Percentiles rank a stretch among this genome's conserved stretches.
These are phyloP conservation scores for Beta vulgaris DNA, from an alignment of 148 eudicot genomes.

Conservation along the genomic window DNA sequence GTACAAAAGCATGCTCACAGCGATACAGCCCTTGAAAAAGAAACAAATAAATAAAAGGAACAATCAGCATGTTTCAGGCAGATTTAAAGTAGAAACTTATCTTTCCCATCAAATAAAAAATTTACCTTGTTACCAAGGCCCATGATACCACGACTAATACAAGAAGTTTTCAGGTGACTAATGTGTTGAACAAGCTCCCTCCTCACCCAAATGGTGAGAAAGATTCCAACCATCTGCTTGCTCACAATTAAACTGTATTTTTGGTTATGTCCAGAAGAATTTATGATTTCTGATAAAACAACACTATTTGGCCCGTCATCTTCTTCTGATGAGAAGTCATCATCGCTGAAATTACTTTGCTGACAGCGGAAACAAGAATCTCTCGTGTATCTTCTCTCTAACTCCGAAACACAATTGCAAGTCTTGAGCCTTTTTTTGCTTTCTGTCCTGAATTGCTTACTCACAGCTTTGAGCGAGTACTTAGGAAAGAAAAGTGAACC, in stretches of 20 bases:
- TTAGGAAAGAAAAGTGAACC: constrained; percentile 46
- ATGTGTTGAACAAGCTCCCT: constrained; percentile 48
- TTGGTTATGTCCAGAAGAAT: constrained; percentile 21
- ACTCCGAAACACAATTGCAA: constrained; percentile 52
- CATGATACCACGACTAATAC: constrained; percentile 57
- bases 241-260: constrained; percentile 46
- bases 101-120: neutral
- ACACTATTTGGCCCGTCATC: constrained; percentile 39
- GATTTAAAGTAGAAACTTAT: too few species aligned
- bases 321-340: constrained; percentile 43
- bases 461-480: constrained; percentile 54
- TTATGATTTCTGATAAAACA: constrained; percentile 26
- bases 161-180: constrained; percentile 48
- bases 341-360: constrained; percentile 32
- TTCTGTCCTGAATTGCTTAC: constrained; percentile 50
- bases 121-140: constrained; percentile 61
- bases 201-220: constrained; percentile 50
- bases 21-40: constrained; percentile 57
- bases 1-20: constrained; percentile 58
- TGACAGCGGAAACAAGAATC: constrained; percentile 58
- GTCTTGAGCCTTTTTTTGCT: constrained; percentile 50
- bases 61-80: neutral
- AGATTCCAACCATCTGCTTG: constrained; percentile 71
- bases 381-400: constrained; percentile 38
- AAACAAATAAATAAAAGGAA: too few species aligned